Evolutionary conservation across 495 filamentous ascomycete genomes (phyloP).

Genomic region (Alectoria sarmentosa): DNA sequence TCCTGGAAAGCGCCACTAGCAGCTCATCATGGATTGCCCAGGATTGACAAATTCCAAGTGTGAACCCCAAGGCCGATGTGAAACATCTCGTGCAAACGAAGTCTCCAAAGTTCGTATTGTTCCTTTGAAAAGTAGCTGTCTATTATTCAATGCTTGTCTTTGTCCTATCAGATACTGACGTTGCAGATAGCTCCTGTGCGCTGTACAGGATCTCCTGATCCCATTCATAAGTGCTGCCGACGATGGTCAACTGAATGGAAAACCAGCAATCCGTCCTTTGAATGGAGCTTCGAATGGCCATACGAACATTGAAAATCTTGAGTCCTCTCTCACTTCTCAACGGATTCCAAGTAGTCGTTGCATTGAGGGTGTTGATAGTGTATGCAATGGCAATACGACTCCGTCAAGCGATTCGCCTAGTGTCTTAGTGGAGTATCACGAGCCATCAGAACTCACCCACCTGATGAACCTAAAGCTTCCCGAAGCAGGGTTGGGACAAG

Average conservation of each 20-base stretch:
- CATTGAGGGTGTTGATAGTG: neutral
- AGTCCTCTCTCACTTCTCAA: neutral
- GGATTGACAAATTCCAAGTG: too few relatives aligned
- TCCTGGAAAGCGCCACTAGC: too few relatives aligned
- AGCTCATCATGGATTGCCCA: too few relatives aligned
- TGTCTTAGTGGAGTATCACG: neutral
- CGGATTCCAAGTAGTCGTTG: neutral
- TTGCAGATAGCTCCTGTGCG: slow-evolving; percentile 49
- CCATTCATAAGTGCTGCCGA: slow-evolving; percentile 72
- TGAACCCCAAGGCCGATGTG: too few relatives aligned
- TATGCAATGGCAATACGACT: neutral
- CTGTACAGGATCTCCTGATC: slow-evolving; percentile 64
- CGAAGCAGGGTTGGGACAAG: slow-evolving; percentile 54
- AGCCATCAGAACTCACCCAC: slow-evolving; percentile 26
- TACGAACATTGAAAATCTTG: neutral
- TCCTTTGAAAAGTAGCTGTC: too few relatives aligned
- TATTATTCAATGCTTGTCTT: too few relatives aligned
- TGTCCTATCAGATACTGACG: too few relatives aligned
- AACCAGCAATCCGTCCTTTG: neutral
- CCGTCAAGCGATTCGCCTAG: neutral
- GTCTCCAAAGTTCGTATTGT: too few relatives aligned
- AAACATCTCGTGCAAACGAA: too few relatives aligned
- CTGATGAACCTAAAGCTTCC: slow-evolving; percentile 66
- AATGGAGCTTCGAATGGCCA: neutral
- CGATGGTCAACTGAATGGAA: slow-evolving; percentile 33